Percentiles rank a stretch among this genome's conserved stretches.
These are phyloP conservation scores for Begonia peltatifolia DNA, from an alignment of 306 rosid species.

Conservation along the genomic window DNA sequence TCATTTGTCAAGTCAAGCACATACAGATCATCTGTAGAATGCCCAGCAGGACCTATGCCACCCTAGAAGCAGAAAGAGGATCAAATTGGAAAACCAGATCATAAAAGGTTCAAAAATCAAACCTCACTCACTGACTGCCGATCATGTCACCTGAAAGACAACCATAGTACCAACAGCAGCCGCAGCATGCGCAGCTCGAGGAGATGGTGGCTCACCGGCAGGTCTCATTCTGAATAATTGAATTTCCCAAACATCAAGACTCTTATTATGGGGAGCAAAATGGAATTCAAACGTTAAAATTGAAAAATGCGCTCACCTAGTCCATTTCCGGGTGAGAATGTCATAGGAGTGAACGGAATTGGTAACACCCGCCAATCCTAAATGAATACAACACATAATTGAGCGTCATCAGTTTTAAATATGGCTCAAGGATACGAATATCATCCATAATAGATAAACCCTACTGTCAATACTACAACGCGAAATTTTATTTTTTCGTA, in stretches of 20 bases:
- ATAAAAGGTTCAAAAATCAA: neutral
- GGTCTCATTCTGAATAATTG: constrained; percentile 54
- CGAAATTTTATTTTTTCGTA: too few species aligned
- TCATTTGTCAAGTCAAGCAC: constrained; percentile 90
- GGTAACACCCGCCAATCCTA: constrained; percentile 93
- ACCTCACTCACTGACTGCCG: neutral
- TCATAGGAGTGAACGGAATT: constrained; percentile 89
- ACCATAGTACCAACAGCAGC: constrained; percentile 98
- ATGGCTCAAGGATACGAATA: too few species aligned
- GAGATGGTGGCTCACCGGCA: constrained; percentile 96
- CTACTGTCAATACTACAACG: too few species aligned
- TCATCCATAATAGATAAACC: too few species aligned
- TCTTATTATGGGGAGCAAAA: constrained; percentile 8
- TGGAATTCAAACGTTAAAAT: constrained; percentile 7
- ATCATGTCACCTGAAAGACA: constrained; percentile 76
- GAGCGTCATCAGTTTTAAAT: neutral
- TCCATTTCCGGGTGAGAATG: constrained; percentile 75
- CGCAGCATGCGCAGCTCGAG: constrained; percentile 97
- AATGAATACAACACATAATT: constrained; percentile 7
- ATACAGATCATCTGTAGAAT: constrained; percentile 85
- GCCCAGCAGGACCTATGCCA: constrained; percentile 99
- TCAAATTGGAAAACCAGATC: neutral
- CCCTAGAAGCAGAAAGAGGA: constrained; percentile 41
- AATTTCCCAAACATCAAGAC: constrained; percentile 16
- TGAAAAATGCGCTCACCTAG: constrained; percentile 29